Conservation (phyloP, 1,284 basidiomycete genomes). For the Irpex sp. region DNA sequence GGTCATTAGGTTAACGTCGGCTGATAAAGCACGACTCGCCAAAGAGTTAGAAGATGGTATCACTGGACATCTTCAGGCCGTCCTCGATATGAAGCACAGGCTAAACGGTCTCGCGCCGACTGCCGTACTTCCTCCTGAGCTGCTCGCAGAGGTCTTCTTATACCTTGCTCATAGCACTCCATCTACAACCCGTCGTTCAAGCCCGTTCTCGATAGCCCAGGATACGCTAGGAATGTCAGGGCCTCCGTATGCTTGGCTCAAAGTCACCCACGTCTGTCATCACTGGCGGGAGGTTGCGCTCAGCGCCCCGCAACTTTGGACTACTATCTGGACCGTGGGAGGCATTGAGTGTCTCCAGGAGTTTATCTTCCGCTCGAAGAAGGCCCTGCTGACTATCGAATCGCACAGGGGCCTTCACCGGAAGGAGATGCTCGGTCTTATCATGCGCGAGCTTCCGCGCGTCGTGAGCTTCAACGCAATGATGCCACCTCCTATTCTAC, state of each 20-base stretch:
- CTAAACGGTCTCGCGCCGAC: not conserved
- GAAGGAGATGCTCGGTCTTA: not conserved
- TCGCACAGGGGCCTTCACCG: not conserved
- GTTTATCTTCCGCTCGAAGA: constrained; percentile 3
- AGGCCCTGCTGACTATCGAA: not conserved
- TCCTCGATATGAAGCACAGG: not conserved
- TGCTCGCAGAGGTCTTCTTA: not conserved
- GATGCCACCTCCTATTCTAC: not conserved
- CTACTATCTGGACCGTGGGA: not conserved
- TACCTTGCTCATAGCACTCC: not conserved
- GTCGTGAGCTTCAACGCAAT: not conserved
- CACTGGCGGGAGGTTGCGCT: constrained; percentile 11
- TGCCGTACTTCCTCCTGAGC: not conserved
- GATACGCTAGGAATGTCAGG: not conserved
- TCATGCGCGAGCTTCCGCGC: not conserved
- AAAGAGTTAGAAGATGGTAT: not conserved
- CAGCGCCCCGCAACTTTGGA: constrained; percentile 6
- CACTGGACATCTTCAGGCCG: not conserved
- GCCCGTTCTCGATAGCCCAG: not conserved
- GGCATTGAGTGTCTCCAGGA: not conserved
- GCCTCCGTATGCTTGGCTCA: constrained; percentile 3
- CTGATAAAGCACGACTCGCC: no score
- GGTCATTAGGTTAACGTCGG: no score
- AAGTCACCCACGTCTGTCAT: constrained; percentile 12
- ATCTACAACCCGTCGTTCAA: not conserved